Percentiles rank a stretch among this genome's conserved stretches.
phyloP scores from a whole-genome alignment of 371 early-diverging fungal genomes.

The Conidiobolus incongruus region DNA sequence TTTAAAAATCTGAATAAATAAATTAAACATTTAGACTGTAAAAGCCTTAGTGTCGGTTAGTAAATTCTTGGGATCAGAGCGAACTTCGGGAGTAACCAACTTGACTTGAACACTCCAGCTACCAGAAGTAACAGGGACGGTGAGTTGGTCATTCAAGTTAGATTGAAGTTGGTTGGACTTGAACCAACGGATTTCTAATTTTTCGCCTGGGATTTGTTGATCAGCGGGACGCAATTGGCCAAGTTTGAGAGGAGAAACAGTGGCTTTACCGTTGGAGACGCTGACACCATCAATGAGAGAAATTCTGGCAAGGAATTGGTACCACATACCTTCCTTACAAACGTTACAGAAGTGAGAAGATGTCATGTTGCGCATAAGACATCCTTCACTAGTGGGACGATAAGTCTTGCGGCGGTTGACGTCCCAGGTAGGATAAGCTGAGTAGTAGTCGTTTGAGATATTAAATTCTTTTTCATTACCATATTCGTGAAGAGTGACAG shows the following conservation, averaged over 20 bases:
- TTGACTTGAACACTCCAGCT: background rate
- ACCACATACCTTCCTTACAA: constrained; percentile 31
- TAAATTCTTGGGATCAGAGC: background rate
- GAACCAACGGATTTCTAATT: constrained; percentile 12
- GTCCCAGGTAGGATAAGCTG: constrained; percentile 24
- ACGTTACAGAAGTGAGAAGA: constrained; percentile 17
- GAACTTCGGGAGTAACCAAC: background rate
- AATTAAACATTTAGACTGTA: background rate
- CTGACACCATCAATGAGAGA: constrained; percentile 16
- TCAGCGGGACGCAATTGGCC: constrained; percentile 17
- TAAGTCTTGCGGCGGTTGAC: constrained; percentile 13
- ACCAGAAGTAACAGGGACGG: background rate
- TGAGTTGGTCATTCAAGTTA: background rate
- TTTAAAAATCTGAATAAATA: no score
- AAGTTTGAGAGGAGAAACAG: constrained; percentile 2
- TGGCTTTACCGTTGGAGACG: background rate
- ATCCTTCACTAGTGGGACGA: constrained; percentile 22
- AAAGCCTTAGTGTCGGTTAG: background rate
- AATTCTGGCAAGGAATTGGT: constrained; percentile 16
- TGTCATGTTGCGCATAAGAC: constrained; percentile 35
- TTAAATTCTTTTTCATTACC: constrained; percentile 16
- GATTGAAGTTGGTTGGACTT: constrained; percentile 6
- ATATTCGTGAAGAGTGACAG: constrained; percentile 24
- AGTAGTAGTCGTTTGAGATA: constrained; percentile 14
- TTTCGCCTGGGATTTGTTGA: constrained; percentile 7